Base-by-base conservation (phyloP, 108 stramenopile species). In the Fragilariopsis cylindrus region DNA sequence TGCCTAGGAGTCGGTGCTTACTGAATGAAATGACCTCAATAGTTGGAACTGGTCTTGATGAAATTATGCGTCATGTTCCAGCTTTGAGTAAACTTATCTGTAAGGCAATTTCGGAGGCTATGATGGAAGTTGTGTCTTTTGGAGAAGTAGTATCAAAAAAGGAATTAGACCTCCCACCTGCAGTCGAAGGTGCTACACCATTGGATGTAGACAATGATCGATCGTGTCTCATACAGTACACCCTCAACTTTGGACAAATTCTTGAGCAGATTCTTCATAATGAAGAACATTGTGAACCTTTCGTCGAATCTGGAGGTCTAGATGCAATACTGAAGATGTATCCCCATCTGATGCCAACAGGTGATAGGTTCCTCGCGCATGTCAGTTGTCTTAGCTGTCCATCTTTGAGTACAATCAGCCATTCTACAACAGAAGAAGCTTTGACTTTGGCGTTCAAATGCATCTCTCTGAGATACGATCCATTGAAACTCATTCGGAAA, bases 41-140 rank as follows among this genome's bases (percentile, higher is more conserved):
- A 50, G 84, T 96, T 54, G 97, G 97, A 12, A 87, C 91, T 4
- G 96, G 95, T 16, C 75, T 98, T 39, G 96, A 96, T 70, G 97
- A 98, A 82, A 81, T 96, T 40, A 96, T 98, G 93, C 88, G 95
- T 4, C 96, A 96, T 82, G 92, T 92, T 60, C 88, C 88, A 40
- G 65, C 49, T 55, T 70, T 96, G 72, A 90, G 81, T 54, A 72
- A 87, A 39, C 57, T 73, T 7, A 83, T 96, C 48, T 74, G 95
- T 53, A 70, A 70, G 56, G 89, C 93, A 12, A 74, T 95, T 49
- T 86, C 91, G 6, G 48, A 78, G 47, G 88, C 92, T 6, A 85
- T 97, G 79, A 82, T 88, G 53, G 77, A 83, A 12, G 81, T 96
- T 45, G 85, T 82, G 43, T 65, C 58, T 39, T 75, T 92, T 43